Evolutionary conservation across 2,329 filamentous ascomycete species (phyloP).

Genomic region (Geoglossum cookeanum): DNA sequence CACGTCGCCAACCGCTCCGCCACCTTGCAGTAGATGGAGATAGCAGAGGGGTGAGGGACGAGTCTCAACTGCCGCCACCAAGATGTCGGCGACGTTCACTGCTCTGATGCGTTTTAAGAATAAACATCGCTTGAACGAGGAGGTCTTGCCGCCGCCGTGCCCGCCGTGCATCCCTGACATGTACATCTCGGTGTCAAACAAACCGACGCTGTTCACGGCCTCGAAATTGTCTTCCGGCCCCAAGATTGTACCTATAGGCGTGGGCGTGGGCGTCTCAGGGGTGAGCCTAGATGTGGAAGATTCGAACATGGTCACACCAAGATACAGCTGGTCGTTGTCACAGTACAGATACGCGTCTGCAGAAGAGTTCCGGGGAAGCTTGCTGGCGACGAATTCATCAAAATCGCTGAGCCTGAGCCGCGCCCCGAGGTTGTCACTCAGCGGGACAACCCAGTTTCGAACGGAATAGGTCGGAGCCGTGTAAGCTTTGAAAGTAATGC

Average conservation of each 20-base stretch:
- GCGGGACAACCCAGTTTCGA: conserved; percentile 20
- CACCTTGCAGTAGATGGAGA: conserved; percentile 41
- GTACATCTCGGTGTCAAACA: conserved; percentile 43
- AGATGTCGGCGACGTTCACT: conserved; percentile 15
- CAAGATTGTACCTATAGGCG: conserved; percentile 12
- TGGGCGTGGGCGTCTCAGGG: conserved; percentile 8
- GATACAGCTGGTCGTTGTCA: conserved; percentile 24
- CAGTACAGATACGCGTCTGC: conserved; percentile 38
- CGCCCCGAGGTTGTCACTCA: conserved; percentile 17
- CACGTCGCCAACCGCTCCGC: conserved; percentile 30
- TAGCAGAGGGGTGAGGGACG: conserved; percentile 38
- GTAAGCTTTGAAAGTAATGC: conserved; percentile 31
- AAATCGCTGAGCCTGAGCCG: conserved; percentile 22
- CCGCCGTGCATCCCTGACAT: conserved; percentile 40
- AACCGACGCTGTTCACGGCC: conserved; percentile 26
- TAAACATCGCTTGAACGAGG: conserved; percentile 43
- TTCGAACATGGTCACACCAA: conserved; percentile 34
- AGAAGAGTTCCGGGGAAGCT: conserved; percentile 26
- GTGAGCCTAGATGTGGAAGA: conserved; percentile 13
- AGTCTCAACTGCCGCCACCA: conserved; percentile 27
- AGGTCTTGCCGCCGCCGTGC: conserved; percentile 38
- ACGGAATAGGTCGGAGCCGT: conserved; percentile 22
- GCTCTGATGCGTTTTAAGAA: conserved; percentile 33
- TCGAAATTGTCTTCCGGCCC: conserved; percentile 19
- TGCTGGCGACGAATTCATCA: conserved; percentile 20